Base-by-base conservation (phyloP, 2,329 filamentous ascomycete species). In the Periconia sp. region DNA sequence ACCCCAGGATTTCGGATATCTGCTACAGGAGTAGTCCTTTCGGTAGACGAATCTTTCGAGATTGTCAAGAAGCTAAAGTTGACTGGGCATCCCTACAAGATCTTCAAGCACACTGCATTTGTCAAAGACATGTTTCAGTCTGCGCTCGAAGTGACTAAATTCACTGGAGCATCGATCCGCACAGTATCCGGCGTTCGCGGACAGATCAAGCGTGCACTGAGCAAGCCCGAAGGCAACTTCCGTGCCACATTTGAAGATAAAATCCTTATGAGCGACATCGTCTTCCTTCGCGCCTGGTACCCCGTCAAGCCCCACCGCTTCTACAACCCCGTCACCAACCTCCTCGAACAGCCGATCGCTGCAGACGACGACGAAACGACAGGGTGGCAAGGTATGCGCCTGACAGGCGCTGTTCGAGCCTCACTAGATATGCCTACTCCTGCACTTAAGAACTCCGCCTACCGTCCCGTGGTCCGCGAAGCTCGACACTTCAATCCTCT, bases 31-130 rank as follows among this genome's bases (percentile, higher is more conserved):
- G 94, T 94, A 2, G 89, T 99, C 4, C 77, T 97, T 52, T 92
- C 87, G 63, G 94, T 99, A 15, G 94, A 99, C 67, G 92, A 97
- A 73, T 89, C 87, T 28, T 92, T 89, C 3, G 94, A 99, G 69
- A 97, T 99, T 54, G 94, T 99, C 71, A 99, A 99, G 82, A 99
- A 99, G 79, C 85, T 99, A 65, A 99, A 99, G 73, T 82, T 99
- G 35, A 96, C 91, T 0, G 94, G 94, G 47, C 80, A 84, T 34
- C 92, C 94, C 1, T 95, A 94, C 81, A 97, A 97, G 76, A 95
- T 97, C 72, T 97, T 95, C 83, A 96, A 96, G 74, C 99, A 99
- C 76, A 99, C 94, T 0, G 92, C 94, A 26, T 99, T 99, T 69
- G 91, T 99, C 75, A 95, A 94, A 71, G 90, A 95, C 74, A 99